Evolutionary conservation across 768 basidiomycete species (phyloP).

Genomic region (Tylopilus felleus): DNA sequence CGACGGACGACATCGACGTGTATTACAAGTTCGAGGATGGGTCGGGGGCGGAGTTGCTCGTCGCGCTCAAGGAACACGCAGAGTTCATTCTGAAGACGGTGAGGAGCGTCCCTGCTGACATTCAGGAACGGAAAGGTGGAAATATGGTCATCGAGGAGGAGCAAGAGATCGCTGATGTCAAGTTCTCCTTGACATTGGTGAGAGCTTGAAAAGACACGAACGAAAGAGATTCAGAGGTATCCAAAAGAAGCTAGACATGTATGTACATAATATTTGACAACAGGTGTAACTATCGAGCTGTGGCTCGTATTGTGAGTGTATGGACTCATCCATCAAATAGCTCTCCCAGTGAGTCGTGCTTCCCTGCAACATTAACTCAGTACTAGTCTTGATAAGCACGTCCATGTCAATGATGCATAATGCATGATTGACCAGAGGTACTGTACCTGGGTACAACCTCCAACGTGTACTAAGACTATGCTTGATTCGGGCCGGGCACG

Average conservation of each 20-base stretch:
- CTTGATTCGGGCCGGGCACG: too few relatives aligned
- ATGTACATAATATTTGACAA: background rate
- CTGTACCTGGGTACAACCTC: too few relatives aligned
- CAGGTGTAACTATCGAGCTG: background rate
- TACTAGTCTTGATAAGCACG: background rate
- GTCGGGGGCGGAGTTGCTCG: slow-evolving; percentile 56
- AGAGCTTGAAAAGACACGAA: slow-evolving; percentile 23
- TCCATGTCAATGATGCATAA: too few relatives aligned
- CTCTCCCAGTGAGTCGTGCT: background rate
- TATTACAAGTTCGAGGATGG: slow-evolving; percentile 80
- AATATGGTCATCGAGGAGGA: slow-evolving; percentile 76
- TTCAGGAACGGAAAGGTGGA: slow-evolving; percentile 48
- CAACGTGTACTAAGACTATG: too few relatives aligned
- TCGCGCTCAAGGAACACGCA: slow-evolving; percentile 61
- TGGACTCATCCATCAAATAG: background rate
- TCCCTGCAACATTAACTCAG: background rate
- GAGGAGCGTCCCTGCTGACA: slow-evolving; percentile 63
- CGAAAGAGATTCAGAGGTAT: background rate
- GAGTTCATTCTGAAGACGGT: slow-evolving; percentile 74
- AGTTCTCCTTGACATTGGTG: slow-evolving; percentile 70
- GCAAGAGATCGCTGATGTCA: slow-evolving; percentile 78
- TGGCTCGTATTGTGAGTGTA: too few relatives aligned
- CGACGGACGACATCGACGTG: slow-evolving; percentile 89
- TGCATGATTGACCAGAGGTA: too few relatives aligned
- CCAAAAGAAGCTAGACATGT: background rate